Base-by-base conservation (phyloP, 1,139 yeast genomes). In the Eremothecium coryli region DNA sequence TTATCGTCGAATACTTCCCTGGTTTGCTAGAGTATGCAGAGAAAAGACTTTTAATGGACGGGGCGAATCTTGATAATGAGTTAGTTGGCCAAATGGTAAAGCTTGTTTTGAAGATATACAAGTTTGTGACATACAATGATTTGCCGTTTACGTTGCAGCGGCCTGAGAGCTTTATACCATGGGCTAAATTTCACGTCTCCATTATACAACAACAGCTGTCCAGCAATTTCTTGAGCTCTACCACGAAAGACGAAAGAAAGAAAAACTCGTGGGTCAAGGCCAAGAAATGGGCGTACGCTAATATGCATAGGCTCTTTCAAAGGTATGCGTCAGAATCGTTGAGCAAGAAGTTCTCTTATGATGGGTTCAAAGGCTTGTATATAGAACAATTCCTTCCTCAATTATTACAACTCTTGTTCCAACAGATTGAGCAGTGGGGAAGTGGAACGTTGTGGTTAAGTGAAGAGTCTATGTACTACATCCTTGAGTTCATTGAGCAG, bases 201-300 rank as follows among this genome's bases (percentile, higher is more conserved):
- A 71, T 84, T 4, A 71, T 84, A 33, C 76, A 73, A 44, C 69
- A 73, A 63, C 65, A 65, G 1, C 61, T 81, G 5, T 85, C 93
- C 2, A 51, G 53, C 5, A 56, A 60, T 10, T 43, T 68, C 38
- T 67, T 73, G 1, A 47, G 68, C 38, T 56, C 60, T 3, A 46
- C 66, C 7, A 76, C 72, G 24, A 62, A 60, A 24, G 71, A 66
- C 15, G 72, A 67, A 16, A 64, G 78, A 42, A 65, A 60, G 30
- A 41, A 48, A 12, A 63, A 66, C 42, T 68, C 79, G 4, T 76
- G 82, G 81, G 72, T 69, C 23, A 88, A 85, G 57, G 73, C 90
- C 43, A 82, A 85, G 58, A 90, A 90, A 57, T 88, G 98, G 96
- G 74, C 93, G 1, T 76, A 77, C 49, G 86, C 85, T 23, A 85